Evolutionary conservation across 2,329 filamentous ascomycete genomes (phyloP).

Genomic region (Trichoderma lentiforme): DNA sequence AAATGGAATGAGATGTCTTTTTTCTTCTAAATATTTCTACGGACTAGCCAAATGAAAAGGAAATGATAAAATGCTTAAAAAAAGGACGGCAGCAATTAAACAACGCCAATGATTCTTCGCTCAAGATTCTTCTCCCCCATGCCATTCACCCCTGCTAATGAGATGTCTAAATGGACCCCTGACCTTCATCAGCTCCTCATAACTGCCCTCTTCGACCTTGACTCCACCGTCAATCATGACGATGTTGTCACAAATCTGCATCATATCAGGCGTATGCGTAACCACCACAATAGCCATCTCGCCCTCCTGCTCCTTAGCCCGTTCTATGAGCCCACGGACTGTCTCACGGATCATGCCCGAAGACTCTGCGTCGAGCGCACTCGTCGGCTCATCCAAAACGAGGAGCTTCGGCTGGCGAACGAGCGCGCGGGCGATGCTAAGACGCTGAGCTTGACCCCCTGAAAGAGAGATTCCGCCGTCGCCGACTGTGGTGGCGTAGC

Average conservation of each 20-base stretch:
- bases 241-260: slow-evolving; percentile 71
- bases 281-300: slow-evolving; percentile 72
- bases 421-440: slow-evolving; percentile 78
- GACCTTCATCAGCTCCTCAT: slow-evolving; percentile 52
- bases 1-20: neutral
- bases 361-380: slow-evolving; percentile 68
- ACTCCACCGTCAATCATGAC: slow-evolving; percentile 67
- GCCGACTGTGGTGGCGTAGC: slow-evolving; percentile 64
- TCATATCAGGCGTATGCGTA: slow-evolving; percentile 83
- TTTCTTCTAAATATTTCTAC: neutral
- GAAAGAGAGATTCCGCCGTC: slow-evolving; percentile 72
- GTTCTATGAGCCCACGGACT: slow-evolving; percentile 50
- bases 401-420: slow-evolving; percentile 68
- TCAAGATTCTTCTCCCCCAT: neutral
- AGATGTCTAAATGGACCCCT: slow-evolving; percentile 48
- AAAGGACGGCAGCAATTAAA: neutral
- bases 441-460: slow-evolving; percentile 77
- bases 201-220: slow-evolving; percentile 66
- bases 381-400: slow-evolving; percentile 84
- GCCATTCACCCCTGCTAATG: slow-evolving; percentile 33
- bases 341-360: slow-evolving; percentile 63
- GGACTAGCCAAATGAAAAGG: neutral
- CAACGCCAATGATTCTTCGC: neutral
- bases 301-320: slow-evolving; percentile 21
- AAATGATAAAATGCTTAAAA: neutral